phyloP scores from a whole-genome alignment of 352 stramenopile species.

The Pseudoperonospora humuli region DNA sequence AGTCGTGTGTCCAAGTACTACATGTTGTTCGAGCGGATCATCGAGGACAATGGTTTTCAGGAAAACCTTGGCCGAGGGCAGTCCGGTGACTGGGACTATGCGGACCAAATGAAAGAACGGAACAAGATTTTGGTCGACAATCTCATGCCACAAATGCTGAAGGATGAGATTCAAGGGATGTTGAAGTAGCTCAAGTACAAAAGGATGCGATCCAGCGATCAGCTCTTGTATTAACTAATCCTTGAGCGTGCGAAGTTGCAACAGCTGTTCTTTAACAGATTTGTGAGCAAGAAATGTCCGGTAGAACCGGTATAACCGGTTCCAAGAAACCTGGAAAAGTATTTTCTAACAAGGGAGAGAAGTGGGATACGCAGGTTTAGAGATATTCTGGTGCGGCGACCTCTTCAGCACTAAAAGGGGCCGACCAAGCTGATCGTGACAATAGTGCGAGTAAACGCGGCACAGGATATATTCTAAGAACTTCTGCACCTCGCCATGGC shows the following conservation, averaged over 20 bases:
- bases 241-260: background rate
- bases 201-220: background rate
- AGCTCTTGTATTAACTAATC: background rate
- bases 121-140: background rate
- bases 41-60: constrained; percentile 3
- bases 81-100: background rate
- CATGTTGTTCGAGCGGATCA: too few relatives aligned
- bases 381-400: too few relatives aligned
- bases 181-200: background rate
- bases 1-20: constrained; percentile 3
- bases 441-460: too few relatives aligned
- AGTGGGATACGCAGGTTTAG: too few relatives aligned
- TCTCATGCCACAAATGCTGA: background rate
- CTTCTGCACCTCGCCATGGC: too few relatives aligned
- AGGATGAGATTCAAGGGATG: background rate
- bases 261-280: background rate
- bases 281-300: too few relatives aligned
- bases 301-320: too few relatives aligned
- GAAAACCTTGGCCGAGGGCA: constrained; percentile 2
- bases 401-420: too few relatives aligned
- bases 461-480: too few relatives aligned
- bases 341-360: too few relatives aligned
- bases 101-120: background rate
- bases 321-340: background rate
- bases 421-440: too few relatives aligned